Conservation (phyloP, 371 early-diverging fungal genomes). For the Entomophthora muscae region DNA sequence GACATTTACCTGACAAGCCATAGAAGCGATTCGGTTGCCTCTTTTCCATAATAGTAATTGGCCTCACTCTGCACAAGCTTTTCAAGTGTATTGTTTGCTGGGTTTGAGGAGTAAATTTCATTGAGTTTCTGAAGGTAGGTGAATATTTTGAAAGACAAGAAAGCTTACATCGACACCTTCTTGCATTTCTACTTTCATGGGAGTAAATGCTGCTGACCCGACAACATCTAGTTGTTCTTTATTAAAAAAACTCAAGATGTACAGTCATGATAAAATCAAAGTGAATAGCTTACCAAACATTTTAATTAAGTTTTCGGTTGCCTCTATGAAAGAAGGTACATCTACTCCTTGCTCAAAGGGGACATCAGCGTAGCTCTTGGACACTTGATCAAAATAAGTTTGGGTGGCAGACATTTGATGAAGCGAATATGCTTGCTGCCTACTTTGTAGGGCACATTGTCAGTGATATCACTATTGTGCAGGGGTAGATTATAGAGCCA, state of each 20-base stretch:
- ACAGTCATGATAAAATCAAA: background rate
- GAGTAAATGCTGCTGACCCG: constrained; percentile 50
- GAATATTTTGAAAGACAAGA: constrained; percentile 3
- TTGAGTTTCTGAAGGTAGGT: constrained; percentile 14
- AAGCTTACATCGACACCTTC: constrained; percentile 64
- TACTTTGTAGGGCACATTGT: too few relatives aligned
- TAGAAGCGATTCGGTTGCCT: constrained; percentile 76
- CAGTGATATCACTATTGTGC: too few relatives aligned
- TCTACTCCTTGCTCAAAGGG: constrained; percentile 43
- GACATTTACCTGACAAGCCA: constrained; percentile 69
- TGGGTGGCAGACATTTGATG: constrained; percentile 20
- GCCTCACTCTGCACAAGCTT: constrained; percentile 50
- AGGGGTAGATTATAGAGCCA: too few relatives aligned
- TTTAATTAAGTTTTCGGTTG: constrained; percentile 62
- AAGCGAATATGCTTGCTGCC: too few relatives aligned
- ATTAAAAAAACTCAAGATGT: background rate
- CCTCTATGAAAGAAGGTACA: constrained; percentile 66
- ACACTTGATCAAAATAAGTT: constrained; percentile 47
- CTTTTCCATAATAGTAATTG: constrained; percentile 45
- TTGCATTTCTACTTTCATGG: constrained; percentile 74
- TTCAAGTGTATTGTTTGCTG: constrained; percentile 59
- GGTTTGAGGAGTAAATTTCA: constrained; percentile 62
- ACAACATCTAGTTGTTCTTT: constrained; percentile 47
- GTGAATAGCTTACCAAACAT: constrained; percentile 52
- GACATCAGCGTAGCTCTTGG: constrained; percentile 49